phyloP scores from a whole-genome alignment of 2,329 filamentous ascomycete genomes.

The Trichophyton schoenleinii region DNA sequence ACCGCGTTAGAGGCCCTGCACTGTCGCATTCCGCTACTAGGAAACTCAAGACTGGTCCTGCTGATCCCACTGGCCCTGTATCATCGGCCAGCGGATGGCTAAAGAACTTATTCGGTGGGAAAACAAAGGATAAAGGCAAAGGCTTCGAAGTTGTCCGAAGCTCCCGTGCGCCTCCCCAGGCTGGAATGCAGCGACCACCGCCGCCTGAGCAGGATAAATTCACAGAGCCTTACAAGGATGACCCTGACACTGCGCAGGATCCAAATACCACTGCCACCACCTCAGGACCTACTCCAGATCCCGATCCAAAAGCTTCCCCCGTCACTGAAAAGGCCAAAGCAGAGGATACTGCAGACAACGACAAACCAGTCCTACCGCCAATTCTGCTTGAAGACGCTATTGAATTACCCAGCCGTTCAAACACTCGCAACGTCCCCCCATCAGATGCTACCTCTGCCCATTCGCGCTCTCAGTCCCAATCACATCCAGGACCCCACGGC shows the following conservation, averaged over 20 bases:
- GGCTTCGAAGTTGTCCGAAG: slow-evolving; percentile 95
- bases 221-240: slow-evolving; percentile 52
- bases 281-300: background rate
- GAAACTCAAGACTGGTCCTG: slow-evolving; percentile 82
- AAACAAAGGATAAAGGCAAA: slow-evolving; percentile 88
- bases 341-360: slow-evolving; percentile 14
- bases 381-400: slow-evolving; percentile 49
- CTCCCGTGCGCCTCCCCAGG: slow-evolving; percentile 46
- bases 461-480: slow-evolving; percentile 10
- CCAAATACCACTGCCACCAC: slow-evolving; percentile 9
- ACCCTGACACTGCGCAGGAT: slow-evolving; percentile 28
- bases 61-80: slow-evolving; percentile 84
- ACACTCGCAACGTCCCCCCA: slow-evolving; percentile 38
- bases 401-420: slow-evolving; percentile 50
- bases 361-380: slow-evolving; percentile 46
- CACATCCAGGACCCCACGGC: background rate
- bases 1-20: slow-evolving; percentile 78
- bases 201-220: slow-evolving; percentile 40
- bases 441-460: slow-evolving; percentile 16
- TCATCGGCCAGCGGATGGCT: slow-evolving; percentile 86
- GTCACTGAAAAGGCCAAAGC: background rate
- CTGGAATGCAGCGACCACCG: background rate
- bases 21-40: slow-evolving; percentile 69
- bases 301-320: slow-evolving; percentile 8
- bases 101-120: slow-evolving; percentile 62